A percentile compares a stretch with the other conserved stretches of the same genome.
Conservation (phyloP, 2,329 filamentous ascomycete species). For the Botrytis porri region DNA sequence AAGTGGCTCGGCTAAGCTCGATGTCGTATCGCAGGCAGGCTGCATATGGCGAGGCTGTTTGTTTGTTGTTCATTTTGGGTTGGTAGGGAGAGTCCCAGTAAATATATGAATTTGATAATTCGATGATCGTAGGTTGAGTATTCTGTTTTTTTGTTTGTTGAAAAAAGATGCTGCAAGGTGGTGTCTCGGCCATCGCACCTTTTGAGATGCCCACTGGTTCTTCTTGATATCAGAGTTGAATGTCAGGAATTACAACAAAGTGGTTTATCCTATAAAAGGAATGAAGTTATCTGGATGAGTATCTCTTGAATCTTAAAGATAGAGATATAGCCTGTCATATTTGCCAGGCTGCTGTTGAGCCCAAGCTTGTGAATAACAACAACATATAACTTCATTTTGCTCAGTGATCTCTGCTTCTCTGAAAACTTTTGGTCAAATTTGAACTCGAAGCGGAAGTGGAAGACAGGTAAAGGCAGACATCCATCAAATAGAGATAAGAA, state of each 20-base stretch:
- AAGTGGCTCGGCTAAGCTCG: neutral
- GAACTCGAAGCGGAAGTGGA: neutral
- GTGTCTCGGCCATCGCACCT: neutral
- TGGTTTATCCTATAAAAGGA: neutral
- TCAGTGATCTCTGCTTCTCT: neutral
- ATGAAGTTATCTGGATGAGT: neutral
- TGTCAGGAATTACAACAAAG: neutral
- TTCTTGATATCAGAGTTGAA: neutral
- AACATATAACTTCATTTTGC: neutral
- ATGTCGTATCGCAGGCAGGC: neutral
- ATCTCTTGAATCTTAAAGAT: neutral
- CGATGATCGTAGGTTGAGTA: neutral
- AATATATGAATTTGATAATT: neutral
- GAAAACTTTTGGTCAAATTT: too few species aligned
- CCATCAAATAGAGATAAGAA: neutral
- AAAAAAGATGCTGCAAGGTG: neutral
- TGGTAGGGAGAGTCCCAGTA: neutral
- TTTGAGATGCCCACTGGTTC: neutral
- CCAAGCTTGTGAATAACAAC: neutral
- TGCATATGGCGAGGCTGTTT: neutral
- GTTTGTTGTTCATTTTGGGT: neutral
- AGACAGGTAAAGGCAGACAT: neutral
- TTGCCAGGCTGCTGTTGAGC: neutral
- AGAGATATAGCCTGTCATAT: neutral
- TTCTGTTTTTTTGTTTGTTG: neutral